Base-by-base conservation (phyloP, 805 yeast species). In the Candida xyloterini region DNA sequence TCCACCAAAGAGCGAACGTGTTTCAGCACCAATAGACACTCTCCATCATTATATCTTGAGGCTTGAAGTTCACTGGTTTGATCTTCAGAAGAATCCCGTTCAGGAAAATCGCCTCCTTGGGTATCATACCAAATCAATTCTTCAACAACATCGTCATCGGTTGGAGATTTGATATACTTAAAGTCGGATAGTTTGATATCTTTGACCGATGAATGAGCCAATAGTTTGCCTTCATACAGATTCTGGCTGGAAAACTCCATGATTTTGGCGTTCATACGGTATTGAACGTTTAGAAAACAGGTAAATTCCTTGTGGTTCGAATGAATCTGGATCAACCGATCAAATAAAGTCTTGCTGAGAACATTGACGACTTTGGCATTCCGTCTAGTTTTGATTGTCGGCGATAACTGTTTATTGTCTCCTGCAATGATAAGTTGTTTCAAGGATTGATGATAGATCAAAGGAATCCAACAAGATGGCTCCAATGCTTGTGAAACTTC, bases 381-480 rank as follows among this genome's bases (percentile, higher is more conserved):
- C 24, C 45, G 57, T 35, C 69, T 62, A 0, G 83, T 69, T 53
- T 89, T 89, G 11, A 91, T 74, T 0, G 96, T 87, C 2, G 99
- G 97, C 0, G 98, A 91, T 23, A 91, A 67, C 60, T 91, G 99
- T 64, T 79, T 79, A 55, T 90, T 84, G 57, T 91, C 99, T 37
- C 99, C 99, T 0, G 98, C 97, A 16, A 91, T 71, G 1, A 91
- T 76, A 16, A 91, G 59, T 38, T 79, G 72, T 25, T 71, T 69
- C 29, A 77, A 60, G 15, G 78, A 71, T 10, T 71, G 62, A 52
- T 85, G 91, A 27, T 75, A 73, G 3, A 88, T 69, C 6, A 93
- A 45, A 1, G 99, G 97, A 16, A 91, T 89, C 97, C 97, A 90
- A 54, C 97, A 89, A 50, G 91, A 95, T 1, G 97, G 95, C 55